Evolutionary conservation across 1,284 basidiomycete genomes (phyloP).

Genomic region (Tylopilus sp.): DNA sequence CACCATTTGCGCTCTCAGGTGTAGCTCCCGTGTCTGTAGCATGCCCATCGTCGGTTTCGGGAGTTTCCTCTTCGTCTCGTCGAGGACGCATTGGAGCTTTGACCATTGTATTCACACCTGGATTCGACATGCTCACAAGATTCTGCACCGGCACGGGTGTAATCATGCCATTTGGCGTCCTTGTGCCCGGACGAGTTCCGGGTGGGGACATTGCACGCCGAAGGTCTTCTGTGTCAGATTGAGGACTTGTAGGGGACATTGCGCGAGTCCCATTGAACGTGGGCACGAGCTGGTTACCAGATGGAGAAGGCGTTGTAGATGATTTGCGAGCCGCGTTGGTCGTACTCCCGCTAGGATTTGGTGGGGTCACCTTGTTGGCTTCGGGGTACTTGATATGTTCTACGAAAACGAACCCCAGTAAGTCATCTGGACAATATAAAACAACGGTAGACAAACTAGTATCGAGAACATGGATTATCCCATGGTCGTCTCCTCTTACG

Average conservation of each 20-base stretch:
- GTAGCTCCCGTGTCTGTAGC: constrained; percentile 45
- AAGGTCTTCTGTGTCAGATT: constrained; percentile 49
- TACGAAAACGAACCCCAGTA: constrained; percentile 25
- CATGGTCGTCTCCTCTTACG: constrained; percentile 76
- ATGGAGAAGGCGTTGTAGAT: constrained; percentile 36
- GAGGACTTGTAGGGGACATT: constrained; percentile 52
- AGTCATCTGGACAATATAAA: neutral
- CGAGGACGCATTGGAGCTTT: constrained; percentile 57
- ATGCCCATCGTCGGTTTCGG: constrained; percentile 49
- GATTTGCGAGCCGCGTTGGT: constrained; percentile 37
- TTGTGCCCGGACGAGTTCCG: constrained; percentile 36
- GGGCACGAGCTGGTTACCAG: constrained; percentile 22
- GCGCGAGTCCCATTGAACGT: constrained; percentile 44
- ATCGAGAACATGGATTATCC: constrained; percentile 85
- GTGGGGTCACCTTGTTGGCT: constrained; percentile 46
- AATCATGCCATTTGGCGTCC: constrained; percentile 44
- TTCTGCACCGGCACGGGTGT: constrained; percentile 29
- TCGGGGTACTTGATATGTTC: constrained; percentile 96
- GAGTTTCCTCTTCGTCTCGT: constrained; percentile 63
- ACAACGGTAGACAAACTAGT: constrained; percentile 64
- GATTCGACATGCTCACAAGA: constrained; percentile 7
- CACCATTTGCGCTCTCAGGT: constrained; percentile 23
- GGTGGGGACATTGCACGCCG: constrained; percentile 65
- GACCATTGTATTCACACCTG: constrained; percentile 38
- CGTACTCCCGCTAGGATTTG: constrained; percentile 35